Evolutionary conservation across 129 eudicot genomes (phyloP).

Genomic region (Artemisia tridentata): DNA sequence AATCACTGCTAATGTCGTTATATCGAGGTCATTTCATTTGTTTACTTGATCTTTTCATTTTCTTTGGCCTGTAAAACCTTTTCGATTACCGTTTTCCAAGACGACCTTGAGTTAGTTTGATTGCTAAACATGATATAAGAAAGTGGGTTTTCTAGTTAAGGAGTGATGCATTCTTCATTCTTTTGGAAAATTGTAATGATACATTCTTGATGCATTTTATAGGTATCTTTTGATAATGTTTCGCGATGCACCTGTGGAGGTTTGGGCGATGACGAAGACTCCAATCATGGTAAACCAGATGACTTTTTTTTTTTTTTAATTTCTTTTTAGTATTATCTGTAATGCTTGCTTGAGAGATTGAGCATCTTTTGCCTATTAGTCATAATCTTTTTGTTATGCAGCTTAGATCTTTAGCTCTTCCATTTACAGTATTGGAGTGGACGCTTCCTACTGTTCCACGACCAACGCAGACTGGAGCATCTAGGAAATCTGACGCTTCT

Average conservation of each 20-base stretch:
- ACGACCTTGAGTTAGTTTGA: conserved; percentile 16
- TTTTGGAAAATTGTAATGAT: conserved; percentile 18
- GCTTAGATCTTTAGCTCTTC: conserved; percentile 99
- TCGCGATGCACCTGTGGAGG: conserved; percentile 99
- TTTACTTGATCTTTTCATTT: conserved; percentile 14
- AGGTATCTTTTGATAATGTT: conserved; percentile 88
- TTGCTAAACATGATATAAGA: conserved; percentile 18
- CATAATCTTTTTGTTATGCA: conserved; percentile 35
- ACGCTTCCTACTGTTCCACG: conserved; percentile 97
- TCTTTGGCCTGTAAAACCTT: conserved; percentile 12
- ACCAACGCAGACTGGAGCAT: conserved; percentile 54
- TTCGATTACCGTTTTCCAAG: conserved; percentile 10
- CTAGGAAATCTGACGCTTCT: conserved; percentile 48
- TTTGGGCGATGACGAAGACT: conserved; percentile 99
- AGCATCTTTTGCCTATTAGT: conserved; percentile 13
- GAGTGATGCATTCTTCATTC: background rate
- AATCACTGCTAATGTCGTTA: background rate
- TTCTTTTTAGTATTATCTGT: background rate
- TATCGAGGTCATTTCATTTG: conserved; percentile 18
- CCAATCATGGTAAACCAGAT: conserved; percentile 74
- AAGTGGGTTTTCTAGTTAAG: background rate
- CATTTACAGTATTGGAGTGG: conserved; percentile 97
- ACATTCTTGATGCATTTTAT: conserved; percentile 24
- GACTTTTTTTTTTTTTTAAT: conserved; percentile 8
- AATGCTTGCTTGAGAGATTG: conserved; percentile 5